Evolutionary conservation across 2,329 filamentous ascomycete genomes (phyloP).

Genomic region (Neonectria sp.): DNA sequence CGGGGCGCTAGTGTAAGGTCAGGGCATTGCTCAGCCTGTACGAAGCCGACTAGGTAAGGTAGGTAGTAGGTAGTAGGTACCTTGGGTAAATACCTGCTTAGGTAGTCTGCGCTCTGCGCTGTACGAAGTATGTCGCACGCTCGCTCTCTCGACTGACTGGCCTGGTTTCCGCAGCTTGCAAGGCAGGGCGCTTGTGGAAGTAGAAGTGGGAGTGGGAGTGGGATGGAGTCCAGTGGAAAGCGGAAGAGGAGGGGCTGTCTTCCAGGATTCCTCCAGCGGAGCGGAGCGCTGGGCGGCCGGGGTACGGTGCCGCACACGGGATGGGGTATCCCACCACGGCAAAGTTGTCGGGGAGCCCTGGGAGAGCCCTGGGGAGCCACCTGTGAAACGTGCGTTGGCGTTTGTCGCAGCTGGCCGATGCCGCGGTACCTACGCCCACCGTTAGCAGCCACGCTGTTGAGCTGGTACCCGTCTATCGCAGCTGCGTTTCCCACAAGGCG

Average conservation of each 20-base stretch:
- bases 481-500: slow-evolving; percentile 39
- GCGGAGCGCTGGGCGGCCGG: not conserved
- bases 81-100: too few species aligned
- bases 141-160: not conserved
- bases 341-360: not conserved
- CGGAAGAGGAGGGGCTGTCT: not conserved
- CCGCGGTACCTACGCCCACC: slow-evolving; percentile 18
- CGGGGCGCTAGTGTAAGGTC: not conserved
- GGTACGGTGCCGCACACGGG: not conserved
- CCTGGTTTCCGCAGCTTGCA: slow-evolving; percentile 16
- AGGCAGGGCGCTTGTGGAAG: slow-evolving; percentile 40
- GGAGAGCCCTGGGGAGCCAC: slow-evolving; percentile 13
- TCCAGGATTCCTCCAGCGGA: not conserved
- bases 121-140: not conserved
- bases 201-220: slow-evolving; percentile 23
- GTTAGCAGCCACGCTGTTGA: slow-evolving; percentile 1
- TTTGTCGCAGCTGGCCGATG: slow-evolving; percentile 25
- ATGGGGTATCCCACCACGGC: not conserved
- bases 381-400: slow-evolving; percentile 36
- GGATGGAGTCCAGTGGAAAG: slow-evolving; percentile 2
- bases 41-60: too few species aligned
- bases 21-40: not conserved
- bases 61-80: too few species aligned
- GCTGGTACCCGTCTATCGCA: slow-evolving; percentile 34
- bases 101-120: not conserved